Evolutionary conservation across 2,329 filamentous ascomycete species (phyloP).

Genomic region (Pezicula carpinea): DNA sequence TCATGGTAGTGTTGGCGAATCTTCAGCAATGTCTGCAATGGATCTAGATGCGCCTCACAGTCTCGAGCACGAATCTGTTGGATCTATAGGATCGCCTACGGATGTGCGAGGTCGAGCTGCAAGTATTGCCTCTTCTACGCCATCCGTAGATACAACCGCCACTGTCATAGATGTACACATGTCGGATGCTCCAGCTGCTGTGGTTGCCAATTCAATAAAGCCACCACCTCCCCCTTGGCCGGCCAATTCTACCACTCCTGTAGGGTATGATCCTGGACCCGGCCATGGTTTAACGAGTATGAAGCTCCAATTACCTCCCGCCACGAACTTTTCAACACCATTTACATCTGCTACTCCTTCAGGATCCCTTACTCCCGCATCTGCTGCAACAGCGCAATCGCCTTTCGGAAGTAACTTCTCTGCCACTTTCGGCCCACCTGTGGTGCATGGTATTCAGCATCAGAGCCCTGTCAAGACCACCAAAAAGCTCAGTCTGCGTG

Average conservation of each 20-base stretch:
- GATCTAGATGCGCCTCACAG: constrained; percentile 7
- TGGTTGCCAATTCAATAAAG: constrained; percentile 20
- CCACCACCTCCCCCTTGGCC: constrained; percentile 28
- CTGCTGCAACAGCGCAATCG: constrained; percentile 42
- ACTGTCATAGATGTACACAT: constrained; percentile 20
- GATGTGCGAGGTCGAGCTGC: constrained; percentile 17
- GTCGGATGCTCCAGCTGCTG: constrained; percentile 20
- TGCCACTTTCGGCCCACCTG: constrained; percentile 38
- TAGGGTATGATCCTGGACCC: neutral
- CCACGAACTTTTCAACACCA: constrained; percentile 42
- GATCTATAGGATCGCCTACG: constrained; percentile 19
- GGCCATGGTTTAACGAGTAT: constrained; percentile 20
- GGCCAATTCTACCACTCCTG: constrained; percentile 7
- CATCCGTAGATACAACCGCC: constrained; percentile 17
- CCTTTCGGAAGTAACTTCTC: constrained; percentile 41
- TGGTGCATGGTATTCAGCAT: constrained; percentile 39
- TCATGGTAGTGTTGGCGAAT: constrained; percentile 7
- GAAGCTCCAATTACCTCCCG: constrained; percentile 51
- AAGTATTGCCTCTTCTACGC: constrained; percentile 22
- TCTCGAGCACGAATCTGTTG: constrained; percentile 2
- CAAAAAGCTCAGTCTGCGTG: constrained; percentile 63
- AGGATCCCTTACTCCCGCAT: constrained; percentile 40
- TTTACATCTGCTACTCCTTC: constrained; percentile 27
- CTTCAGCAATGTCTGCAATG: constrained; percentile 16
- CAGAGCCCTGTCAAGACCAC: constrained; percentile 54